Percentiles rank a stretch among this genome's conserved stretches.
Conservation (phyloP, 441 rosid genomes). For the Brassica balearica region DNA sequence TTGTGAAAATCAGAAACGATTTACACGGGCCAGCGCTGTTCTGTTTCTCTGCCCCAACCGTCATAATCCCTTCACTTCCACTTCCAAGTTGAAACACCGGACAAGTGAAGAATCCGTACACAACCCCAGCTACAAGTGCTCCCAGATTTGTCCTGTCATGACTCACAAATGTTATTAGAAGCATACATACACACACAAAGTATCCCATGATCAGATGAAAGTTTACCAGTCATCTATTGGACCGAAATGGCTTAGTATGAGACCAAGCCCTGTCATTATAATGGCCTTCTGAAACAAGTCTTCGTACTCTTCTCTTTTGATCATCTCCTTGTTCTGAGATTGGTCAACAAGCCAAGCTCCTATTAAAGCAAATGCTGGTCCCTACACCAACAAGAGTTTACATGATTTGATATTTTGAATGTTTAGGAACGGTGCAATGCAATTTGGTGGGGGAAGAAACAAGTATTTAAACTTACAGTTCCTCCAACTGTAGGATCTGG, state of each 20-base stretch:
- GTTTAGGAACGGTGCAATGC: not conserved
- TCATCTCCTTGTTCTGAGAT: constrained; percentile 61
- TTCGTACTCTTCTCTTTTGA: constrained; percentile 54
- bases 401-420: not conserved
- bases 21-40: constrained; percentile 59
- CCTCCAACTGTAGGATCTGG: constrained; percentile 86
- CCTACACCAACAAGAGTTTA: constrained; percentile 50
- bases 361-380: constrained; percentile 76
- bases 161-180: constrained; percentile 11
- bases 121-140: constrained; percentile 65
- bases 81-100: constrained; percentile 67
- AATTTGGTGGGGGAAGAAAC: not conserved
- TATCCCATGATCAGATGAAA: constrained; percentile 1
- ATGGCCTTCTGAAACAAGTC: constrained; percentile 76
- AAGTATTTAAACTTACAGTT: constrained; percentile 56
- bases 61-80: constrained; percentile 50
- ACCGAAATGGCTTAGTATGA: constrained; percentile 69
- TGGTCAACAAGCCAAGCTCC: constrained; percentile 90
- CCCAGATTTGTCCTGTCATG: constrained; percentile 74
- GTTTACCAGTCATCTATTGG: constrained; percentile 78
- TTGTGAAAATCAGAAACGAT: constrained; percentile 58
- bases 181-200: not conserved
- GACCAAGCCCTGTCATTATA: constrained; percentile 61
- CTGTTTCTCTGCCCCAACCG: constrained; percentile 47
- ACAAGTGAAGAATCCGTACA: constrained; percentile 68